Percentiles rank a stretch among this genome's conserved stretches.
These are phyloP conservation scores for Aspergillus terreus DNA, from an alignment of 2,329 filamentous ascomycete genomes.

Conservation along the genomic window DNA sequence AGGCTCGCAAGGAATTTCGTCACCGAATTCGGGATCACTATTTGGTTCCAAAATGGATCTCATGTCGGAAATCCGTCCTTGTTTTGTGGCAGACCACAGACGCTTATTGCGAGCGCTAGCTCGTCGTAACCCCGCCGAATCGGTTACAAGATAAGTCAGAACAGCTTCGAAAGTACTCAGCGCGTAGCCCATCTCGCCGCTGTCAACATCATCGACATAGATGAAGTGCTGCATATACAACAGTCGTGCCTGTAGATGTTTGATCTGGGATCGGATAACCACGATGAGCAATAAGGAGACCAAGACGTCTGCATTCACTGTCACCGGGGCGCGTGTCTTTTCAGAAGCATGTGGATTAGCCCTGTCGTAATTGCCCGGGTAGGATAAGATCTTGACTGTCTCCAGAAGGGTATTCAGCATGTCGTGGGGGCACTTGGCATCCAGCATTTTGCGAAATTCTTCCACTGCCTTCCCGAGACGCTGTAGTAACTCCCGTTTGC, in stretches of 20 bases:
- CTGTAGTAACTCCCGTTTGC: slow-evolving; percentile 75
- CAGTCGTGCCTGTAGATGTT: slow-evolving; percentile 80
- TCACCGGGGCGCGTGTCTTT: slow-evolving; percentile 54
- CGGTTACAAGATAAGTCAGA: slow-evolving; percentile 76
- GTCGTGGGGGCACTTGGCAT: slow-evolving; percentile 75
- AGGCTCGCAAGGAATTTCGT: slow-evolving; percentile 39
- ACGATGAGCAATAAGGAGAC: slow-evolving; percentile 89
- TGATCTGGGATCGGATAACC: slow-evolving; percentile 83
- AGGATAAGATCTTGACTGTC: slow-evolving; percentile 80
- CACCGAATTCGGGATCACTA: slow-evolving; percentile 39
- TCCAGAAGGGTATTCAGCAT: slow-evolving; percentile 79
- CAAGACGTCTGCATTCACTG: slow-evolving; percentile 82
- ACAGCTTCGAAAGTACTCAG: slow-evolving; percentile 95
- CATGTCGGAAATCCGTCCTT: slow-evolving; percentile 72
- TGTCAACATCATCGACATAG: slow-evolving; percentile 96
- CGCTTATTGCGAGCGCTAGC: slow-evolving; percentile 82
- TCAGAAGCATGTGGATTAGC: slow-evolving; percentile 44
- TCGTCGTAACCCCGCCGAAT: slow-evolving; percentile 75
- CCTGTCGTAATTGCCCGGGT: slow-evolving; percentile 48
- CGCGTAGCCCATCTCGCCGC: slow-evolving; percentile 91
- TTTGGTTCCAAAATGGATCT: slow-evolving; percentile 75
- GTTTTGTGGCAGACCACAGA: slow-evolving; percentile 80
- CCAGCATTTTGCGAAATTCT: slow-evolving; percentile 80
- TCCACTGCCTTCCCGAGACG: slow-evolving; percentile 76
- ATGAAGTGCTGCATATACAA: slow-evolving; percentile 97